Percentiles rank a stretch among this genome's conserved stretches.
Evolutionary conservation across 345 rosid genomes (phyloP).

Genomic region (Salix caprea): DNA sequence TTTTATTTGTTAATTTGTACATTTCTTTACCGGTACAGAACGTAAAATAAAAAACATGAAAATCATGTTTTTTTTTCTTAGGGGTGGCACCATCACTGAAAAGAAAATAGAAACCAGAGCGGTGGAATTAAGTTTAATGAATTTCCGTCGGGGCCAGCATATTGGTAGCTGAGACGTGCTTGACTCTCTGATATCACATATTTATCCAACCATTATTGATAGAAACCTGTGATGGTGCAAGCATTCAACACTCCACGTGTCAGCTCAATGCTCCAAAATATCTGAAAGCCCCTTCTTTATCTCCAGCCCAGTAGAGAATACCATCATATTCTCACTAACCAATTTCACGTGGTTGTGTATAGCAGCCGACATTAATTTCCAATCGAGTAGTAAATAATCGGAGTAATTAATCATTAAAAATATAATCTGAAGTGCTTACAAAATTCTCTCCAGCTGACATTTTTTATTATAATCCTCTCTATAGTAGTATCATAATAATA

Average conservation of each 20-base stretch:
- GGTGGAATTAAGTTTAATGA: background rate
- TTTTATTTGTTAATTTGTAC: too few species aligned
- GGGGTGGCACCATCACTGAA: too few species aligned
- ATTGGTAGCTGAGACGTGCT: background rate
- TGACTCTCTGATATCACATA: background rate
- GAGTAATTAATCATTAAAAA: too few species aligned
- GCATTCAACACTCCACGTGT: background rate
- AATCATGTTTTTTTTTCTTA: too few species aligned
- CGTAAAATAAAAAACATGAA: too few species aligned
- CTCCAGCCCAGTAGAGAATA: background rate
- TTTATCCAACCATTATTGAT: background rate
- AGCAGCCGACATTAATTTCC: background rate
- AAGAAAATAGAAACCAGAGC: background rate
- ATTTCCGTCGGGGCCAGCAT: background rate
- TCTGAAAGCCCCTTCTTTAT: background rate
- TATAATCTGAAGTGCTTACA: too few species aligned
- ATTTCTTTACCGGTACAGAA: too few species aligned
- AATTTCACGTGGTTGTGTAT: background rate
- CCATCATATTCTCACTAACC: background rate
- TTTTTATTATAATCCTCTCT: too few species aligned
- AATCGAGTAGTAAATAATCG: background rate
- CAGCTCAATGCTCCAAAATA: background rate
- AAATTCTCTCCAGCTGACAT: too few species aligned
- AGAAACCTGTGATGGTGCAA: background rate
- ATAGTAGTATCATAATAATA: too few species aligned